Evolutionary conservation across 1,139 yeast species (phyloP), one percentile per base, ranked within the genome.

Genomic region (Suhomyces coccinellae): DNA sequence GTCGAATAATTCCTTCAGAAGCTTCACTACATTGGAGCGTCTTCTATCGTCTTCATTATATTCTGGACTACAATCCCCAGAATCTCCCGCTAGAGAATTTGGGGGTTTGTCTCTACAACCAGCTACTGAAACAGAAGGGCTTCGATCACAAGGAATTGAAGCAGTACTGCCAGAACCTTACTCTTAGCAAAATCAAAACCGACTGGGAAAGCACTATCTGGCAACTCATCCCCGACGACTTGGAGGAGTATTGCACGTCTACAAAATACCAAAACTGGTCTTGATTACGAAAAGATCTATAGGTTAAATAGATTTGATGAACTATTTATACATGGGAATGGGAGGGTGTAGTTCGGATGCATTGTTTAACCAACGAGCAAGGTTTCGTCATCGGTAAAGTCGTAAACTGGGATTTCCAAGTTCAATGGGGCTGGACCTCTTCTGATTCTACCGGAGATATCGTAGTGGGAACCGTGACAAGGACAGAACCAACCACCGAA

Each of bases 401-500:
- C 89, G 69, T 95, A 95, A 59, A 81, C 79, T 62, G 99, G 99
- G 61, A 95, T 81, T 79, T 93, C 99, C 79, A 95, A 83, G 82
- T 93, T 93, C 73, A 90, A 83, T 67, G 99, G 99, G 69, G 99
- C 99, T 63, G 99, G 99, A 61, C 99, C 99, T 79, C 85, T 93
- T 85, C 99, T 89, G 71, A 95, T 93, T 85, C 99, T 93, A 71
- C 99, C 99, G 54, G 98, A 86, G 77, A 95, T 95, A 77, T 95
- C 99, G 77, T 95, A 95, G 75, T 95, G 99, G 69, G 99, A 93
- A 82, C 99, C 99, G 80, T 95, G 99, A 79, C 99, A 95, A 57
- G 99, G 99, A 76, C 99, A 95, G 93, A 95, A 95, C 99, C 99
- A 95, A 67, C 99, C 99, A 70, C 97, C 98, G 63, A 83, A 95